A percentile compares a stretch with the other conserved stretches of the same genome.
Conservation (phyloP, 1,139 yeast species). For the Wickerhamomyces sp. region DNA sequence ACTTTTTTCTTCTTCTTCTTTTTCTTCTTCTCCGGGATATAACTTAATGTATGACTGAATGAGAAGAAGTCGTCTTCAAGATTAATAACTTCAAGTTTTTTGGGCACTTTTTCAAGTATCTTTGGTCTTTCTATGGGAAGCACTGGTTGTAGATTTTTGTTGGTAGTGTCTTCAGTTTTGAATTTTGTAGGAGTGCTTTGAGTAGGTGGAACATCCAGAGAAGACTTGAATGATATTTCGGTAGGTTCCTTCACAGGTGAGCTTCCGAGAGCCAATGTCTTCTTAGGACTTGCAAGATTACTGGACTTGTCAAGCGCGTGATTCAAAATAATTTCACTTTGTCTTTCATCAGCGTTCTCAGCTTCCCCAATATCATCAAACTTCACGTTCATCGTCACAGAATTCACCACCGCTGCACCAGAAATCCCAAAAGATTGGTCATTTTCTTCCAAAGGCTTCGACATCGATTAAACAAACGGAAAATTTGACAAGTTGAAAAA, state of each 20-base stretch:
- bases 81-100: neutral
- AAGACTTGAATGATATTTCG: neutral
- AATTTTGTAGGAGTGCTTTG: neutral
- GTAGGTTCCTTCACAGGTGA: neutral
- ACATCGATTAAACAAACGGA: too few relatives aligned
- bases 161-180: too few relatives aligned
- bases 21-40: slow-evolving; percentile 7
- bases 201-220: neutral
- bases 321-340: slow-evolving; percentile 18
- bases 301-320: slow-evolving; percentile 22
- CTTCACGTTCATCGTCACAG: neutral
- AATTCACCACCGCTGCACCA: slow-evolving; percentile 1
- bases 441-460: too few relatives aligned
- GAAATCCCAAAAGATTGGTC: too few relatives aligned
- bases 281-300: slow-evolving; percentile 20
- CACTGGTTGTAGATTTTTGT: too few relatives aligned
- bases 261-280: neutral
- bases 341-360: slow-evolving; percentile 14
- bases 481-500: too few relatives aligned
- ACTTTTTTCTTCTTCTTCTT: slow-evolving; percentile 16
- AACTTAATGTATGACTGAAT: slow-evolving; percentile 10
- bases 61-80: slow-evolving; percentile 24
- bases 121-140: neutral
- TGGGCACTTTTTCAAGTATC: neutral
- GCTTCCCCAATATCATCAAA: neutral